Conservation (phyloP, 2,329 filamentous ascomycete genomes). For the Ophiosphaerella korrae region DNA sequence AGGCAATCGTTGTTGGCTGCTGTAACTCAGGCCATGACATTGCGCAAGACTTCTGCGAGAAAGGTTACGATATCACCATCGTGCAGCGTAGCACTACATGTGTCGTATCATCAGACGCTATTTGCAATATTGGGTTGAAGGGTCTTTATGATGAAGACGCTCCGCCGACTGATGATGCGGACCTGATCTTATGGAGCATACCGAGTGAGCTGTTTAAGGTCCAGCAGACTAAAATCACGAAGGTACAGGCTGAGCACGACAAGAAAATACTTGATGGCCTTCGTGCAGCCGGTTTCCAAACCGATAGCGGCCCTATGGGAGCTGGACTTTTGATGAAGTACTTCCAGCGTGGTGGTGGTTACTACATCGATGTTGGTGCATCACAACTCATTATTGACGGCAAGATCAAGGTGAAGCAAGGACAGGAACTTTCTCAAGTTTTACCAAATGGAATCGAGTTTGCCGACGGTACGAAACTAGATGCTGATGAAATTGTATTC, state of each 20-base stretch:
- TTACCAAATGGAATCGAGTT: conserved; percentile 50
- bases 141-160: conserved; percentile 36
- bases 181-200: conserved; percentile 40
- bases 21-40: conserved; percentile 58
- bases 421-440: conserved; percentile 43
- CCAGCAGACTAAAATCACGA: conserved; percentile 32
- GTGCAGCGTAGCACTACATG: conserved; percentile 53
- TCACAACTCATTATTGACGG: conserved; percentile 51
- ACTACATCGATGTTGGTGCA: conserved; percentile 56
- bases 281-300: conserved; percentile 49
- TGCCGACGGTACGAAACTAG: conserved; percentile 49
- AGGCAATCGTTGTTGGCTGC: conserved; percentile 53
- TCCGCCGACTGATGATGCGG: conserved; percentile 34
- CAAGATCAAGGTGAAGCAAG: conserved; percentile 53
- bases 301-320: conserved; percentile 40
- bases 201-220: conserved; percentile 42
- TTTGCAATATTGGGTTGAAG: conserved; percentile 36
- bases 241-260: conserved; percentile 36
- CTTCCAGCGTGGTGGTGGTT: conserved; percentile 52
- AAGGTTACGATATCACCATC: conserved; percentile 52
- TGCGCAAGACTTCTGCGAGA: conserved; percentile 54
- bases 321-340: conserved; percentile 47
- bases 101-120: conserved; percentile 36
- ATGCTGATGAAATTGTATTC: conserved; percentile 55
- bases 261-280: conserved; percentile 50